Evolutionary conservation across 2,329 filamentous ascomycete species (phyloP), one percentile per base, ranked within the genome.

Genomic region (Sporothrix globosa): DNA sequence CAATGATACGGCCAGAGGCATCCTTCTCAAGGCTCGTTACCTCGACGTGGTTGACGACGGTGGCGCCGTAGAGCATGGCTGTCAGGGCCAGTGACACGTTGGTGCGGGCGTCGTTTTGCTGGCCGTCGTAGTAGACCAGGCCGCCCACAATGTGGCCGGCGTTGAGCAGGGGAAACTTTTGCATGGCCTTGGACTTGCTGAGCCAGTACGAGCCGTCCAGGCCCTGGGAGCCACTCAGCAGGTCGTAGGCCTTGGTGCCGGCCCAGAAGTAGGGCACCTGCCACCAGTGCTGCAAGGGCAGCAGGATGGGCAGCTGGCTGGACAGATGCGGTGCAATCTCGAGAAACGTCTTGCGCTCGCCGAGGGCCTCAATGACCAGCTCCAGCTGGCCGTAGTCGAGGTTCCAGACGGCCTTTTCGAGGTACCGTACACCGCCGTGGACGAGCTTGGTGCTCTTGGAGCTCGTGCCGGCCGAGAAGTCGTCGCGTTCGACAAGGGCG

Each of bases 381-480:
- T 90, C 84, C 77, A 93, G 91, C 85, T 96, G 92, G 75, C 89
- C 90, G 79, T 93, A 94, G 80, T 96, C 92, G 76, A 95, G 83
- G 78, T 94, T 91, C 89, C 90, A 93, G 66, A 96, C 88, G 69
- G 92, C 92, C 83, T 96, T 96, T 80, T 96, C 92, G 71, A 96
- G 84, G 78, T 95, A 96, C 74, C 92, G 87, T 72, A 96, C 92
- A 77, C 92, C 92, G 75, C 92, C 92, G 80, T 96, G 92, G 21
- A 96, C 92, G 68, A 96, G 85, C 81, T 96, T 96, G 65, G 92
- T 96, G 82, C 91, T 93, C 83, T 95, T 95, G 80, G 90, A 92
- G 82, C 91, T 93, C 53, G 92, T 95, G 41, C 92, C 92, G 73
- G 90, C 86, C 75, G 90, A 90, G 79, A 95, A 96, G 80, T 96